Conservation (phyloP, 169 alveolate genomes). For the Babesia gibsoni region DNA sequence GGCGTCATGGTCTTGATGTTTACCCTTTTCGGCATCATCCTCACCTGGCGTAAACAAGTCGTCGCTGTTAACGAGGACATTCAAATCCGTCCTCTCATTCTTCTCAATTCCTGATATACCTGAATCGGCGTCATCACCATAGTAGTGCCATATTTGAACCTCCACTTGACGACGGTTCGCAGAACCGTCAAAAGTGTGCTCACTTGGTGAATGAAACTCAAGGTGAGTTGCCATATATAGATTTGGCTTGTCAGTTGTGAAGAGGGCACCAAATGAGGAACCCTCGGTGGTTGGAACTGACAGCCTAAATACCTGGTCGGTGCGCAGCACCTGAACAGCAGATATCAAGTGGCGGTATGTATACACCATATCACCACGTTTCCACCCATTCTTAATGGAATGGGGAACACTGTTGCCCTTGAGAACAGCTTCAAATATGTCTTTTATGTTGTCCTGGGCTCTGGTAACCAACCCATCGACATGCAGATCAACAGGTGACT, state of each 20-base stretch:
- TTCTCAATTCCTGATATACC: slow-evolving; percentile 18
- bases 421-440: slow-evolving; percentile 66
- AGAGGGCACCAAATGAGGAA: slow-evolving; percentile 71
- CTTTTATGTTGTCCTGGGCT: slow-evolving; percentile 57
- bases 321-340: slow-evolving; percentile 66
- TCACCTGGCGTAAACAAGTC: neutral
- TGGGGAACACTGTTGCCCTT: slow-evolving; percentile 20
- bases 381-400: slow-evolving; percentile 61
- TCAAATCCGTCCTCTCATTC: slow-evolving; percentile 37
- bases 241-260: slow-evolving; percentile 79
- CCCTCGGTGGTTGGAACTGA: slow-evolving; percentile 69
- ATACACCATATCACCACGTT: slow-evolving; percentile 78
- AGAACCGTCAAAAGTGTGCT: slow-evolving; percentile 83
- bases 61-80: slow-evolving; percentile 28
- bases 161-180: slow-evolving; percentile 82
- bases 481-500: slow-evolving; percentile 81
- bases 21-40: neutral
- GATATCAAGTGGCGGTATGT: slow-evolving; percentile 69
- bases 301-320: slow-evolving; percentile 73
- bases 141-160: slow-evolving; percentile 82
- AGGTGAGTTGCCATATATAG: slow-evolving; percentile 77
- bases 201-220: slow-evolving; percentile 82
- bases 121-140: slow-evolving; percentile 57
- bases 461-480: slow-evolving; percentile 69
- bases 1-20: slow-evolving; percentile 1